A percentile compares a stretch with the other conserved stretches of the same genome.
Conservation (phyloP, 1,284 basidiomycete genomes). For the Pisolithus thermaeus region DNA sequence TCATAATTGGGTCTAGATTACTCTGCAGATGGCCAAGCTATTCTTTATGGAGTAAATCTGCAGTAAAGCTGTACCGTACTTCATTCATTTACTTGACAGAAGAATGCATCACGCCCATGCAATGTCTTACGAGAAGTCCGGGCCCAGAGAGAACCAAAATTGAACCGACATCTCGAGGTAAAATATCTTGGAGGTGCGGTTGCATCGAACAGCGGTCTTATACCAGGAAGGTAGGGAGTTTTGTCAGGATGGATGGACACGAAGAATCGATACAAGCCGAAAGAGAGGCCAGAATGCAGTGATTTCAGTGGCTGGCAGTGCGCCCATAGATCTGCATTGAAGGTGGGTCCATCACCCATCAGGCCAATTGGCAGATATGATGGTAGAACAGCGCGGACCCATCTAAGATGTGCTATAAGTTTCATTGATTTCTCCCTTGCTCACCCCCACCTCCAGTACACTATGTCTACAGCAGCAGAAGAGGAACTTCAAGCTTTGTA, state of each 20-base stretch:
- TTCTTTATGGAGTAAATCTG: too few relatives aligned
- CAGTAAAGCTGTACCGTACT: too few relatives aligned
- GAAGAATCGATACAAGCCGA: neutral
- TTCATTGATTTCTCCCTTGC: neutral
- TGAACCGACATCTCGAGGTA: slow-evolving; percentile 9
- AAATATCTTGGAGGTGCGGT: slow-evolving; percentile 1
- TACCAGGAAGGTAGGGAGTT: slow-evolving; percentile 8
- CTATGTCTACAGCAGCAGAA: neutral
- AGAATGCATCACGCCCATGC: neutral
- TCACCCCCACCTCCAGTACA: neutral
- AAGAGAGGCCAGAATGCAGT: neutral
- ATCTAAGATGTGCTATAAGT: neutral
- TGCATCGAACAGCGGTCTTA: slow-evolving; percentile 12
- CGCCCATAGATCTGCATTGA: neutral
- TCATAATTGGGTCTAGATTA: too few relatives aligned
- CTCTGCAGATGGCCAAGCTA: too few relatives aligned
- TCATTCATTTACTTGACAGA: too few relatives aligned
- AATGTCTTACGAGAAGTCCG: slow-evolving; percentile 15
- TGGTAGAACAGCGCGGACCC: too few relatives aligned
- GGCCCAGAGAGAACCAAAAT: slow-evolving; percentile 12
- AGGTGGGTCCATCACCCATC: too few relatives aligned
- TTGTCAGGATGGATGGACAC: neutral
- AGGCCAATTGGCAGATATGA: too few relatives aligned
- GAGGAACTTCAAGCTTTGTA: neutral
- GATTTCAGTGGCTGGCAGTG: neutral